Evolutionary conservation across 441 rosid genomes (phyloP).

Genomic region (Euphorbia schlechtendalii): DNA sequence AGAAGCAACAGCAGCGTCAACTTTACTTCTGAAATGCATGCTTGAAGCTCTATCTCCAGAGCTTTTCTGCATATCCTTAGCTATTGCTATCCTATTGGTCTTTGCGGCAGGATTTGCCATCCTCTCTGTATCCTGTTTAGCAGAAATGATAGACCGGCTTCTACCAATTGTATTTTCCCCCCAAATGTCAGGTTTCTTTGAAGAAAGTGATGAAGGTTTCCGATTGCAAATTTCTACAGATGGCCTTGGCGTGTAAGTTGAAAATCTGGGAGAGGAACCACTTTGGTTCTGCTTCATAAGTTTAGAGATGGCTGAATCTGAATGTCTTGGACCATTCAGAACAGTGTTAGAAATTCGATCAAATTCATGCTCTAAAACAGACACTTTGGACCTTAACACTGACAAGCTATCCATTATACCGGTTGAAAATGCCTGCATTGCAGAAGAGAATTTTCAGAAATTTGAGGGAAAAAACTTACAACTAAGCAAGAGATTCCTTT

Average conservation of each 20-base stretch:
- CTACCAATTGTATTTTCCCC: slow-evolving; percentile 44
- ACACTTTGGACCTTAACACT: slow-evolving; percentile 59
- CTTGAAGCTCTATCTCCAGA: slow-evolving; percentile 34
- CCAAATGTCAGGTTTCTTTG: slow-evolving; percentile 41
- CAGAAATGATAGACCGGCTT: slow-evolving; percentile 39
- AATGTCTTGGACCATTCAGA: slow-evolving; percentile 30
- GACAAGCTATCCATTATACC: slow-evolving; percentile 61
- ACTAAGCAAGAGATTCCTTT: too few relatives aligned
- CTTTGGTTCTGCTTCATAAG: slow-evolving; percentile 43
- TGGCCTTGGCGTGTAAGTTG: slow-evolving; percentile 64
- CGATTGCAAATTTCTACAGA: slow-evolving; percentile 47
- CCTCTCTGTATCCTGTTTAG: slow-evolving; percentile 40
- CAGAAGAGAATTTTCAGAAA: slow-evolving; percentile 3
- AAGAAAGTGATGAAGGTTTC: slow-evolving; percentile 35
- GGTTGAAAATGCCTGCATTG: slow-evolving; percentile 57
- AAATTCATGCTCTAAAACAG: slow-evolving; percentile 63
- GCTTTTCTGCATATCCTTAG: slow-evolving; percentile 41
- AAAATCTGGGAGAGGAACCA: slow-evolving; percentile 52
- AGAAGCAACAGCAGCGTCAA: slow-evolving; percentile 30
- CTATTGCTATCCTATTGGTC: slow-evolving; percentile 30
- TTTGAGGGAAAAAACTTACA: neutral
- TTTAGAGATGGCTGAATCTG: slow-evolving; percentile 41
- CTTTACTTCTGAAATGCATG: slow-evolving; percentile 32
- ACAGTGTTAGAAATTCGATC: slow-evolving; percentile 43
- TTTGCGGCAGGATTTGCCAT: slow-evolving; percentile 33